Base-by-base conservation (phyloP, 345 rosid species). In the Gynandropsis gynandra region DNA sequence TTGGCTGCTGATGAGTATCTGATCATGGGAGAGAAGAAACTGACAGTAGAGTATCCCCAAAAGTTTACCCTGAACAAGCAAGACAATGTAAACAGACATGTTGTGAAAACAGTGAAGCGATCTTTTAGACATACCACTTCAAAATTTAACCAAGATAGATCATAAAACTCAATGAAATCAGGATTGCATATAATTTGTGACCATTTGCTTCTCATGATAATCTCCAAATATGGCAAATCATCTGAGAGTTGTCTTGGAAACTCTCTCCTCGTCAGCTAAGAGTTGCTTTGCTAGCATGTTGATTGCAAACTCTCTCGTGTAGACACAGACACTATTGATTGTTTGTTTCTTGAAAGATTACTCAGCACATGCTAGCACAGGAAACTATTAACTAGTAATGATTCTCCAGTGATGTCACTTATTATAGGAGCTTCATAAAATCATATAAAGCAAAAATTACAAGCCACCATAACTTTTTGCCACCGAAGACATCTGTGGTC, bases 41-140 rank as follows among this genome's bases (percentile, higher is more conserved):
- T 79, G 73, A 90, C 45, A 36, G 96, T 84, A 14, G 98, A 90
- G 66, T 90, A 90, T 63, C 98, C 96, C 98, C 98, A 90, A 69
- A 90, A 90, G 56, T 90, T 90, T 68, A 79, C 69, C 94, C 95
- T 90, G 82, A 36, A 65, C 34, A 70, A 69, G 57, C 65, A 54
- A 70, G 14, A 18, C 24, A 47, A 20, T 21, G 24, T 29, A 42
- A 60, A 59, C 43, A 61, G 61, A 63, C 18, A 53, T 41, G 46
- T 34, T 18, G 50, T 38, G 14, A 13, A 50, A 31, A 51, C 46
- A 62, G 53, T 19, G 21, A 42, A 18, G 56, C 13, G 33, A 54
- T 1, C 45, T 16, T 34, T 29, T 29, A 31, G 18, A 52, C 29
- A 24, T 24, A 24, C 29, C 29, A 24, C 29, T 24, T 24, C 2